Evolutionary conservation across 2,329 filamentous ascomycete species (phyloP), one percentile per base, ranked within the genome.

Genomic region (Ophiocordyceps camponoti-floridani): DNA sequence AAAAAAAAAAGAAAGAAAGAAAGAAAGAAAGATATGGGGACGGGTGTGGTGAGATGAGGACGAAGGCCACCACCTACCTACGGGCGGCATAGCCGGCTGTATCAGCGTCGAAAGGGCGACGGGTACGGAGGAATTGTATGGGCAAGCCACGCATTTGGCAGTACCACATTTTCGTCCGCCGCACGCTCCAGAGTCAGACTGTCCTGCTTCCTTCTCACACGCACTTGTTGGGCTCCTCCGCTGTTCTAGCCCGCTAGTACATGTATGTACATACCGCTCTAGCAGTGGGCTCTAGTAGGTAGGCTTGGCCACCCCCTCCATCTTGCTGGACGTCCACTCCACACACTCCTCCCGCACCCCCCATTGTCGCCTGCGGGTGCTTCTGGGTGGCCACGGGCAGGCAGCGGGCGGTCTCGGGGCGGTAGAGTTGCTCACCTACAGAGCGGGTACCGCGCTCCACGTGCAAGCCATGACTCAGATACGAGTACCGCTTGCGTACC

Each of bases 31-130:
- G 16, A 18, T 48, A 40, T 41, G 44, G 42, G 44, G 43, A 43
- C 35, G 42, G 9, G 35, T 38, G 42, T 38, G 35, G 9, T 38
- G 16, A 38, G 35, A n/a, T 14, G 35, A 53, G 51, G 53, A 48
- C 47, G 51, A 38, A 49, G 47, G 14, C n/a, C n/a, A n/a, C n/a
- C n/a, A n/a, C n/a, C n/a, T n/a, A 54, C 52, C 50, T 53, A 51
- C 48, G 52, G 51, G 53, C 49, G 50, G 50, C 50, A 47, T 46
- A 52, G 46, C 47, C 48, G 46, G 52, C 47, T 31, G 43, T 38
- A 16, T 42, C 31, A 46, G 45, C 35, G 42, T 38, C 30, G 14
- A 38, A 13, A 27, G 30, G 46, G 31, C 43, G 13, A 42, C 40
- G 40, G 44, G 44, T 45, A 45, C 44, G 28, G 19, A 9, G 27